Evolutionary conservation across 768 basidiomycete species (phyloP).

Genomic region (Rhodotorula sphaerocarpa): DNA sequence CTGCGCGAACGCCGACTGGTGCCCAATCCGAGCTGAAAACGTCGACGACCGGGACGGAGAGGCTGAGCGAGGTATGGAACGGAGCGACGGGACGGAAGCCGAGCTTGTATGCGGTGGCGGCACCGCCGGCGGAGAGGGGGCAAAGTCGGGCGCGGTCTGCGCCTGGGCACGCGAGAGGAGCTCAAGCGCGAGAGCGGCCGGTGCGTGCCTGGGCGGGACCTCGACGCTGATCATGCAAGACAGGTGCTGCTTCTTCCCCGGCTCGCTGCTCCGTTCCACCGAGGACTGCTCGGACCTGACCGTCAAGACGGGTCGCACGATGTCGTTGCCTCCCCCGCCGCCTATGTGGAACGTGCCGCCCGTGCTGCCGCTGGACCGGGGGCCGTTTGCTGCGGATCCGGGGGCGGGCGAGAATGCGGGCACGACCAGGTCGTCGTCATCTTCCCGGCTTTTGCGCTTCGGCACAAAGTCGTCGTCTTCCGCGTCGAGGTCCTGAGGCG

Average conservation of each 20-base stretch:
- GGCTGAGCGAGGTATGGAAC: slow-evolving; percentile 1
- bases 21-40: too few relatives aligned
- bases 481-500: slow-evolving; percentile 56
- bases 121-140: neutral
- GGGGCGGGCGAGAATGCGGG: too few relatives aligned
- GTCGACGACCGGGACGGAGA: slow-evolving; percentile 15
- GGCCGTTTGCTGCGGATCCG: slow-evolving; percentile 1
- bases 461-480: slow-evolving; percentile 82
- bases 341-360: neutral
- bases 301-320: slow-evolving; percentile 86
- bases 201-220: slow-evolving; percentile 64
- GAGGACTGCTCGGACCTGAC: slow-evolving; percentile 85
- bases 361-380: slow-evolving; percentile 28
- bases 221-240: slow-evolving; percentile 93
- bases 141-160: neutral
- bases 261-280: slow-evolving; percentile 59
- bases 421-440: too few relatives aligned
- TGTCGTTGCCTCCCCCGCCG: slow-evolving; percentile 50
- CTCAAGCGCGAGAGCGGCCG: neutral
- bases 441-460: too few relatives aligned
- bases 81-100: slow-evolving; percentile 3
- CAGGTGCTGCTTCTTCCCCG: slow-evolving; percentile 61
- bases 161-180: neutral
- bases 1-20: slow-evolving; percentile 27
- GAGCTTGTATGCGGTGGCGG: neutral